Conservation (phyloP, 2,329 filamentous ascomycete species). For the Aspergillus neoniger region DNA sequence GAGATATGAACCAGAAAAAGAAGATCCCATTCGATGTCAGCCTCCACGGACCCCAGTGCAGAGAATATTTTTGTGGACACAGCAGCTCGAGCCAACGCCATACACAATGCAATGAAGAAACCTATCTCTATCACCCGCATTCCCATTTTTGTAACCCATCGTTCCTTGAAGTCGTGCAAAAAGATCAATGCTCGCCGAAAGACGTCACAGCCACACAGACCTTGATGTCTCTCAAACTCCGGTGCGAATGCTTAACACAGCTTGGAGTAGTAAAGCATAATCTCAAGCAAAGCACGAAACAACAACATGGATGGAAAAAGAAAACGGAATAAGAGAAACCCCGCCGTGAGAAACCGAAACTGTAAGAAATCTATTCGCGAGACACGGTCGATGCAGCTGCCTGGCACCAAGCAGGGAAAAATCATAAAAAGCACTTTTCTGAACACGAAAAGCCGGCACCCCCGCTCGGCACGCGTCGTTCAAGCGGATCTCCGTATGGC, state of each 20-base stretch:
- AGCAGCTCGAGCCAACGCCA: slow-evolving; percentile 46
- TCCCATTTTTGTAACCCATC: slow-evolving; percentile 23
- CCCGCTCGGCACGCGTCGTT: slow-evolving; percentile 42
- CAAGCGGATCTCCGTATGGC: slow-evolving; percentile 41
- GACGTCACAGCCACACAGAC: background rate
- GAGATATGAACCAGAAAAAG: slow-evolving; percentile 33
- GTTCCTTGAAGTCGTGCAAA: slow-evolving; percentile 23
- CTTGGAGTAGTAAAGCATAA: slow-evolving; percentile 32
- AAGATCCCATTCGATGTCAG: slow-evolving; percentile 31
- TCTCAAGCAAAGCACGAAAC: slow-evolving; percentile 20
- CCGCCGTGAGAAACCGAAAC: slow-evolving; percentile 46
- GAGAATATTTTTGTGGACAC: slow-evolving; percentile 35
- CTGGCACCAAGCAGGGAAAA: slow-evolving; percentile 43
- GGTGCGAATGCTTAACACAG: slow-evolving; percentile 16
- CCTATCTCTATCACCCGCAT: slow-evolving; percentile 33
- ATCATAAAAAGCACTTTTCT: slow-evolving; percentile 44
- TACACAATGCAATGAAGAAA: slow-evolving; percentile 44
- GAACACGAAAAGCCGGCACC: slow-evolving; percentile 38
- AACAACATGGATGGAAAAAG: slow-evolving; percentile 29
- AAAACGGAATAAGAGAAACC: slow-evolving; percentile 29
- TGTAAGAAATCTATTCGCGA: slow-evolving; percentile 44
- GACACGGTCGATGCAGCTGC: slow-evolving; percentile 43
- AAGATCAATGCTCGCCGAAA: slow-evolving; percentile 28
- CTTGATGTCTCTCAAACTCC: slow-evolving; percentile 15
- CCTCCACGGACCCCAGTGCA: slow-evolving; percentile 36